Evolutionary conservation across 2,329 filamentous ascomycete genomes (phyloP).

Genomic region (Colletotrichum gigasporum): DNA sequence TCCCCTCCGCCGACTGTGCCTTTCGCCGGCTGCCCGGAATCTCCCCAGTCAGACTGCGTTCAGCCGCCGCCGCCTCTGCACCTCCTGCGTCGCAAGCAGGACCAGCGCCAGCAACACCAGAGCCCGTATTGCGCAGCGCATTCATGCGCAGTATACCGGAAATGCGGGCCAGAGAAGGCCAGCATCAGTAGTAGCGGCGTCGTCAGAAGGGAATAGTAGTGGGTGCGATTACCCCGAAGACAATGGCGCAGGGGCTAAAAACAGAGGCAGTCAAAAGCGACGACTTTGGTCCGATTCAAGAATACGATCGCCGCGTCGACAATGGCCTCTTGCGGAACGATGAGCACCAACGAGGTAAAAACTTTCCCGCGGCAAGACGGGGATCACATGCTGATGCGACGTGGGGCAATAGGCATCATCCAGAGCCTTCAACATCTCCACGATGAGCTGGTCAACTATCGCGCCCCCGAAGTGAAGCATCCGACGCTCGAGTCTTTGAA

Average conservation of each 20-base stretch:
- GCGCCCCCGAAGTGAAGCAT: conserved; percentile 77
- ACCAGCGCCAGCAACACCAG: not conserved
- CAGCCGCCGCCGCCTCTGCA: conserved; percentile 11
- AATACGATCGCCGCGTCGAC: conserved; percentile 86
- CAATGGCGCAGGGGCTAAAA: conserved; percentile 10
- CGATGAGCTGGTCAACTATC: conserved; percentile 80
- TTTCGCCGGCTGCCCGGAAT: conserved; percentile 8
- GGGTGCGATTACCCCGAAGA: not conserved
- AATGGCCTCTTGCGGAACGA: conserved; percentile 83
- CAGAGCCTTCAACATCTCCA: conserved; percentile 89
- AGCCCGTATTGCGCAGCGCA: no score
- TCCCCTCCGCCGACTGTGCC: conserved; percentile 16
- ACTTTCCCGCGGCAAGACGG: not conserved
- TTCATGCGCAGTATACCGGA: not conserved
- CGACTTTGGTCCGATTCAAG: conserved; percentile 77
- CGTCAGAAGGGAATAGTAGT: conserved; percentile 19
- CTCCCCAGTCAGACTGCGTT: conserved; percentile 1
- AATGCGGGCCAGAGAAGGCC: conserved; percentile 15
- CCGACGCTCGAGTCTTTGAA: conserved; percentile 79
- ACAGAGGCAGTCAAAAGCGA: conserved; percentile 34
- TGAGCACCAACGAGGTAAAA: conserved; percentile 84
- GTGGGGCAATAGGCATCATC: conserved; percentile 74
- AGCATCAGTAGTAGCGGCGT: conserved; percentile 27
- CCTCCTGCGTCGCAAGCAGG: conserved; percentile 4
- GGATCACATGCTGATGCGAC: conserved; percentile 13